Evolutionary conservation across 2,329 filamentous ascomycete genomes (phyloP), one percentile per base, ranked within the genome.

Genomic region (Alternaria dauci): DNA sequence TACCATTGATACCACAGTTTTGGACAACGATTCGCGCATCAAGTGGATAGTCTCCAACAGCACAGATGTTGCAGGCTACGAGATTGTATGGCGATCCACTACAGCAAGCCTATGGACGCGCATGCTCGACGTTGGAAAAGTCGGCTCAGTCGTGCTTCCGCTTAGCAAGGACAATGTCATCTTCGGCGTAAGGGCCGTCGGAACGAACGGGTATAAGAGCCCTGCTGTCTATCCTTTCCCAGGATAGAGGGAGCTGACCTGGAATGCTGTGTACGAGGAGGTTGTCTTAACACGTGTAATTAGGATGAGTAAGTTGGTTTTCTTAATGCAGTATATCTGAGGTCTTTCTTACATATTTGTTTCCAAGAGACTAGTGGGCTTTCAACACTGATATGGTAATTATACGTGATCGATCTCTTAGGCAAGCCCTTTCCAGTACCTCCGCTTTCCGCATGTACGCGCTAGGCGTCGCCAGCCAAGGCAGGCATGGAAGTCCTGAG

Each of bases 161-260:
- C 69, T 87, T 63, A 84, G 81, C 56, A 87, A 87, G 74, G 86
- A 88, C 62, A 86, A 87, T 74, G 83, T 85, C 12, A 81, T 86
- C 25, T 87, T 88, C 74, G 86, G 86, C 0, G 79, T 88, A 0
- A 76, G 86, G 63, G 79, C 84, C 20, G 82, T 85, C 5, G 83
- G 83, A 0, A 78, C 66, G 59, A 82, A 84, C 70, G 84, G 84
- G n/a, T 82, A 80, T 57, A 84, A 80, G 74, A 83, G 81, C 69
- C 82, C 82, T 4, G 83, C 82, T 52, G 78, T 80, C 2, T 82
- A 81, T 66, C 81, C 81, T 4, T 76, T 81, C 58, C 78, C 81
- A 3, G 71, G 66, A 2, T 73, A 51, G 46, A 43, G 26, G 8
- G 23, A 12, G n/a, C 20, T 5, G 7, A 16, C 2, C 12, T 3